Evolutionary conservation across 1,139 yeast species (phyloP), one percentile per base, ranked within the genome.

Genomic region (Candida pseudoviswanathii): DNA sequence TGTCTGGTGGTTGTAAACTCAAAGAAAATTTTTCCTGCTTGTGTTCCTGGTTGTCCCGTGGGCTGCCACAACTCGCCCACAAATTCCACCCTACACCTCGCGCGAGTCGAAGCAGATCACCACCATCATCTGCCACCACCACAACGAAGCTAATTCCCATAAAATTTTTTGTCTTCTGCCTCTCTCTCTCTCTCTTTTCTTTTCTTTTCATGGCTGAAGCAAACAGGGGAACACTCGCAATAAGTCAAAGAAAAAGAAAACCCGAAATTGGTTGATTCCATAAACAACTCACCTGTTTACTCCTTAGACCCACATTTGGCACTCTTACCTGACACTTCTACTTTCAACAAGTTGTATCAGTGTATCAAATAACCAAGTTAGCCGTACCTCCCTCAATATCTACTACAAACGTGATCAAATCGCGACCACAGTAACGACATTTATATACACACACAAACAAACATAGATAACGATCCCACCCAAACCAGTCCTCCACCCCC

Each of bases 211-310:
- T 10, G 16, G 34, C 11, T 9, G 11, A 9, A 22, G 25, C 10
- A 36, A 21, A 21, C 16, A 16, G 16, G 16, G 16, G 16, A n/a
- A 16, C 16, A 16, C 16, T 16, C 16, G 16, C 16, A 16, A 16
- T 16, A 16, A 16, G 16, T 16, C 16, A 16, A 16, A 16, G 16
- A 16, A 33, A 16, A 33, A 11, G 21, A 33, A 16, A 37, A 7
- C n/a, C 9, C 3, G 26, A 37, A 37, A 37, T 37, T 37, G 26
- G 41, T 37, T 37, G 41, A 37, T 37, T 37, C 26, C 41, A 37
- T 37, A 9, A 24, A n/a, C 24, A 11, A 11, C 5, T 9, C 21
- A 33, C 21, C 22, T 33, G 37, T 6, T 21, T 33, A n/a, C 11
- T 16, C 16, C 16, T 16, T 16, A 10, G n/a, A 4, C n/a, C 11